These are phyloP conservation scores for Fragaria iinumae DNA, from an alignment of 306 rosid species.

Conservation along the genomic window DNA sequence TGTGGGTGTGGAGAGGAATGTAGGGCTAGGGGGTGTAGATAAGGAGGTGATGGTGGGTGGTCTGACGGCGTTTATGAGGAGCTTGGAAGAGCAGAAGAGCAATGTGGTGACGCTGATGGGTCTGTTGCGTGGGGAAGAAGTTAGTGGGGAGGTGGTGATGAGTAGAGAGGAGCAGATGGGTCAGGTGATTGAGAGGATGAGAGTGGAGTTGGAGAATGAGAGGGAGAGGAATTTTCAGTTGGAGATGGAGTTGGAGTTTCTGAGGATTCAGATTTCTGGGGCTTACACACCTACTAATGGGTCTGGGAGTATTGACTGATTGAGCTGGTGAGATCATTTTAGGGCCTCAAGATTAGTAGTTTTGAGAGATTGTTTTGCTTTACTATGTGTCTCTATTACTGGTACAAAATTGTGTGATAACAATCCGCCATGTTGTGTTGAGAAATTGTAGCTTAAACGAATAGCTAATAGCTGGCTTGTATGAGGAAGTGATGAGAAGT, in stretches of 20 bases:
- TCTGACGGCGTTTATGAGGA: slow-evolving; percentile 21
- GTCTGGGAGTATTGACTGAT: not conserved
- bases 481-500: no score
- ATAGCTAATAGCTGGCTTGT: no score
- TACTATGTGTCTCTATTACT: not conserved
- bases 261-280: slow-evolving; percentile 27
- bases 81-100: slow-evolving; percentile 33
- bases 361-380: not conserved
- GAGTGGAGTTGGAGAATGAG: slow-evolving; percentile 37
- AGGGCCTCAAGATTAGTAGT: no score
- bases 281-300: not conserved
- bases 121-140: slow-evolving; percentile 20
- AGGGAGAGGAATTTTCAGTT: slow-evolving; percentile 27
- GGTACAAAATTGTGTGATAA: not conserved
- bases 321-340: no score
- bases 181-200: slow-evolving; percentile 30
- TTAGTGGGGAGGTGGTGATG: not conserved
- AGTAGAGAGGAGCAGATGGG: slow-evolving; percentile 33
- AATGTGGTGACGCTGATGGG: slow-evolving; percentile 22
- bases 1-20: not conserved
- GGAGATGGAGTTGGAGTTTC: slow-evolving; percentile 38
- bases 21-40: not conserved
- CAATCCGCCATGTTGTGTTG: no score
- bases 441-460: no score
- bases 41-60: slow-evolving; percentile 21